phyloP scores from a whole-genome alignment of 345 rosid species.

The Ceriops decandra region DNA sequence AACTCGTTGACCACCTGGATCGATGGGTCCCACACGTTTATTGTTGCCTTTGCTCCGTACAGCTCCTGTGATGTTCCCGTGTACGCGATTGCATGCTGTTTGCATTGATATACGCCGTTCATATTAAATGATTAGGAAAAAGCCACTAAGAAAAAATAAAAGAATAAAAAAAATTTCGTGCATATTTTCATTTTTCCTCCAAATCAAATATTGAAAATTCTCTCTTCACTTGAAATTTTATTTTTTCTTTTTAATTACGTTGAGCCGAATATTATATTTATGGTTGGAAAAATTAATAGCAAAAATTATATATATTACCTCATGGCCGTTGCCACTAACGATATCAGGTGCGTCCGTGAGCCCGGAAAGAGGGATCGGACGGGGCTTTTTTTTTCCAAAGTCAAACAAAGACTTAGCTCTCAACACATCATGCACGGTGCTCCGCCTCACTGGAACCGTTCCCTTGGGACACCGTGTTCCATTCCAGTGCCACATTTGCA shows the following conservation, averaged over 20 bases:
- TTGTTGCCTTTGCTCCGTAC: slow-evolving; percentile 31
- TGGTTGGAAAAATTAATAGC: too few relatives aligned
- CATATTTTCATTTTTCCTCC: neutral
- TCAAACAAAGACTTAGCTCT: slow-evolving; percentile 65
- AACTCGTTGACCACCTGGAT: slow-evolving; percentile 36
- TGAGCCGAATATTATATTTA: too few relatives aligned
- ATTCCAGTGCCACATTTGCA: slow-evolving; percentile 37
- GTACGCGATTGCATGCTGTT: slow-evolving; percentile 36
- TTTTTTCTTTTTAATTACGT: too few relatives aligned
- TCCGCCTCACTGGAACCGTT: slow-evolving; percentile 30
- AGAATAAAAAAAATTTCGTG: neutral
- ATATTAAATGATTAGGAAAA: neutral
- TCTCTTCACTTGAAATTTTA: too few relatives aligned
- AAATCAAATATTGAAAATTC: too few relatives aligned
- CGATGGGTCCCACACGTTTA: slow-evolving; percentile 37
- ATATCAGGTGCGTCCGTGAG: slow-evolving; percentile 71
- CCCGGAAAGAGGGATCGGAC: slow-evolving; percentile 19
- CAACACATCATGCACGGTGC: slow-evolving; percentile 22
- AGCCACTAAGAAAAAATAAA: neutral
- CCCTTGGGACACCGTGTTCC: slow-evolving; percentile 32
- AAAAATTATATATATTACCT: slow-evolving; percentile 9
- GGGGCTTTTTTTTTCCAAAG: slow-evolving; percentile 70
- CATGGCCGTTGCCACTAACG: slow-evolving; percentile 49
- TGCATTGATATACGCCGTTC: neutral
- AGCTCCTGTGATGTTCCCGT: slow-evolving; percentile 26